Conservation (phyloP, 306 rosid species). For the Comarum palustre region DNA sequence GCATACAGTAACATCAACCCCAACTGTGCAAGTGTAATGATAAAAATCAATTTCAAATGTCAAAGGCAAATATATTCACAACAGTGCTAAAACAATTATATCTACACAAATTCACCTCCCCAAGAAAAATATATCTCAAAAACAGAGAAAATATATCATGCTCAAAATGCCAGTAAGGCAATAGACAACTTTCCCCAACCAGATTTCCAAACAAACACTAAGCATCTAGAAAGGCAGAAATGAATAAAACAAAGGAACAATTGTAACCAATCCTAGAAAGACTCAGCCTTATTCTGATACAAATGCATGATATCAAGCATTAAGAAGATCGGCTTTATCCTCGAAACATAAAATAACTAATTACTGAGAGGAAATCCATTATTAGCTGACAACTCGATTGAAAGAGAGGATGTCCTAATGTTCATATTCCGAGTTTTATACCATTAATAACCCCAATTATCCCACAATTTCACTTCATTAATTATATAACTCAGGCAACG, state of each 20-base stretch:
- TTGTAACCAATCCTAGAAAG: no score
- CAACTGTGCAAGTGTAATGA: not conserved
- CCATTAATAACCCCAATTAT: not conserved
- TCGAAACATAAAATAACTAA: not conserved
- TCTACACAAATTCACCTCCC: not conserved
- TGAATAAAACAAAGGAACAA: conserved; percentile 1
- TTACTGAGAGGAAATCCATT: not conserved
- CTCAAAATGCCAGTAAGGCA: conserved; percentile 9
- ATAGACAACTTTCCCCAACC: not conserved
- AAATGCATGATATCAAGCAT: not conserved
- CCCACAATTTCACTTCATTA: not conserved
- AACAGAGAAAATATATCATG: not conserved
- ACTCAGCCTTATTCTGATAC: no score
- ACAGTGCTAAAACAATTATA: not conserved
- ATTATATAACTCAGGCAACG: not conserved
- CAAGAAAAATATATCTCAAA: not conserved
- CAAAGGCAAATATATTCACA: not conserved
- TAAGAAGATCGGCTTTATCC: not conserved
- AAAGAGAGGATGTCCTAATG: no score
- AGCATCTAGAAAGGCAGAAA: conserved; percentile 9
- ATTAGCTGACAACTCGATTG: not conserved
- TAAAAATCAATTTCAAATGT: not conserved
- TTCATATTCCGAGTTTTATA: no score
- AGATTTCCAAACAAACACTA: conserved; percentile 14
- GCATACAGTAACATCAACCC: not conserved